phyloP scores from a whole-genome alignment of 805 yeast species.

The Pichia californica region DNA sequence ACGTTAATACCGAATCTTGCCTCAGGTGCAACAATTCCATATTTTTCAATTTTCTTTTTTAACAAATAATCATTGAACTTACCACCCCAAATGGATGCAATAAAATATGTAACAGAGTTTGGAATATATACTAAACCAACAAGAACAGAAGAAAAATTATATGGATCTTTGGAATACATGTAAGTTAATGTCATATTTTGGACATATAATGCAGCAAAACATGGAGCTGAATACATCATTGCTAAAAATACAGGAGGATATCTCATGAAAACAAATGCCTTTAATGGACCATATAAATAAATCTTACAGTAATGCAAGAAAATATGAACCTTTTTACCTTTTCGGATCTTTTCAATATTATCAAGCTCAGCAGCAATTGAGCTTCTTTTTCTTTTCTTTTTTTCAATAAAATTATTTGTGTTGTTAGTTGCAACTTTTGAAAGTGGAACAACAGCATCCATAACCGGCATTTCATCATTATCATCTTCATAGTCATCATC shows the following conservation, averaged over 20 bases:
- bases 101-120: slow-evolving; percentile 68
- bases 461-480: slow-evolving; percentile 28
- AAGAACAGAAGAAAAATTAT: slow-evolving; percentile 56
- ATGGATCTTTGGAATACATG: slow-evolving; percentile 57
- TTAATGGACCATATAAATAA: slow-evolving; percentile 51
- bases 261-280: slow-evolving; percentile 50
- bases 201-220: slow-evolving; percentile 64
- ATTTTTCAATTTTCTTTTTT: slow-evolving; percentile 41
- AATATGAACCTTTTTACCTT: slow-evolving; percentile 14
- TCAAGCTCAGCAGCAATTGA: slow-evolving; percentile 15
- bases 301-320: slow-evolving; percentile 35
- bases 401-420: slow-evolving; percentile 16
- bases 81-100: slow-evolving; percentile 79
- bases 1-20: slow-evolving; percentile 73
- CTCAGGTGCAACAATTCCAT: slow-evolving; percentile 69
- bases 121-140: slow-evolving; percentile 79
- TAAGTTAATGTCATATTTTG: slow-evolving; percentile 69
- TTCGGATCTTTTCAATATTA: slow-evolving; percentile 16
- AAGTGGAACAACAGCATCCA: slow-evolving; percentile 33
- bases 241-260: slow-evolving; percentile 74
- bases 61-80: slow-evolving; percentile 66
- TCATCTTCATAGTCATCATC: slow-evolving; percentile 7
- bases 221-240: slow-evolving; percentile 59
- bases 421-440: slow-evolving; percentile 26
- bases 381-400: slow-evolving; percentile 17